Percentiles rank a stretch among this genome's conserved stretches.
phyloP scores from a whole-genome alignment of 345 rosid species.

The Eucalyptus cloeziana region DNA sequence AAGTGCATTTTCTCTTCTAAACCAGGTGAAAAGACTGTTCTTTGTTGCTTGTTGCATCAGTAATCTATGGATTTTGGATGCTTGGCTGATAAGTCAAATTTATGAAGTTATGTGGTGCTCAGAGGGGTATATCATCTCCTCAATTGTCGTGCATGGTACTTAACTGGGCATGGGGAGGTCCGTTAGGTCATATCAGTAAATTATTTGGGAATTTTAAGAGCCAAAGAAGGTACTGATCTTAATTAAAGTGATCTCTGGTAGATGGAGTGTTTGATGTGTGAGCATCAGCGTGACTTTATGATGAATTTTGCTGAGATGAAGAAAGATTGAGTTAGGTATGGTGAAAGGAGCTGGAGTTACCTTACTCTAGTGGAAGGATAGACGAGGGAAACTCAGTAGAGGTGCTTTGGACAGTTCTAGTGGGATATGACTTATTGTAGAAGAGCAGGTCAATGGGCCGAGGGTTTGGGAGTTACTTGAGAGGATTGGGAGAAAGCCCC shows the following conservation, averaged over 20 bases:
- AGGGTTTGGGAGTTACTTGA: background rate
- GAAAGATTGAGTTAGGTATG: background rate
- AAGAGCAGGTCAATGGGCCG: background rate
- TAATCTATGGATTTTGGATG: background rate
- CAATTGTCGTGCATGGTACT: background rate
- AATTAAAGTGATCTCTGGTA: background rate
- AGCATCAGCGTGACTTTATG: background rate
- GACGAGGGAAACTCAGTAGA: background rate
- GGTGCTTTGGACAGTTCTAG: background rate
- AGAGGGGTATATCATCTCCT: background rate
- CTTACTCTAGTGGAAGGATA: background rate
- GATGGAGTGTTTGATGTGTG: background rate
- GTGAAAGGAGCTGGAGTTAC: background rate
- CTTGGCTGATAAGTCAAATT: background rate
- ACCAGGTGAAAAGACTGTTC: constrained; percentile 35
- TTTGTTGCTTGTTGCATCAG: background rate
- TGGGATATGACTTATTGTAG: background rate
- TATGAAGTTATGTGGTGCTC: background rate
- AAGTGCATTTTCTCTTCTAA: constrained; percentile 85
- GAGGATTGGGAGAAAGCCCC: background rate
- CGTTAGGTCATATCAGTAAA: background rate
- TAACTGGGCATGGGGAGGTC: background rate
- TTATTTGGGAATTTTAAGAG: background rate
- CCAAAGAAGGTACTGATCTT: background rate
- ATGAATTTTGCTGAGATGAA: background rate